Evolutionary conservation across 768 basidiomycete species (phyloP).

Genomic region (Chalciporus pseudorubinellus): DNA sequence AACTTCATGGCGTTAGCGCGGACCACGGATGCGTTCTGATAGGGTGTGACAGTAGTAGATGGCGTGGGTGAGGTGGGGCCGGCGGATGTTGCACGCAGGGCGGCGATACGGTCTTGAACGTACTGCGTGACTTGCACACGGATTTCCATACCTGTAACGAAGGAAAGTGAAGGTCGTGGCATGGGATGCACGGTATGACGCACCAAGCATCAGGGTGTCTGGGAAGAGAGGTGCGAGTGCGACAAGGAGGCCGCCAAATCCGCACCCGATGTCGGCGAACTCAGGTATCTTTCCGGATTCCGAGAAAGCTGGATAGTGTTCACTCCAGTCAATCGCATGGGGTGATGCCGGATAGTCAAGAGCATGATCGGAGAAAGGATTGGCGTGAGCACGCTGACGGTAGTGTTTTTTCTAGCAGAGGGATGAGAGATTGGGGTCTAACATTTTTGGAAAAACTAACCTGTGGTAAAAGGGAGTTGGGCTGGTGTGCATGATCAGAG

Average conservation of each 20-base stretch:
- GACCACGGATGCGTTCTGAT: slow-evolving; percentile 89
- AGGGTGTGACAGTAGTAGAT: slow-evolving; percentile 40
- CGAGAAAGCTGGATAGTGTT: slow-evolving; percentile 75
- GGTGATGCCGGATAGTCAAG: slow-evolving; percentile 86
- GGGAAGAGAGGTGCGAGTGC: slow-evolving; percentile 88
- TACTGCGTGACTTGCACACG: slow-evolving; percentile 95
- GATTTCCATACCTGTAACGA: slow-evolving; percentile 84
- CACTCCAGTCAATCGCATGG: slow-evolving; percentile 71
- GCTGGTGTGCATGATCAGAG: background rate
- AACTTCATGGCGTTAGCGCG: slow-evolving; percentile 99
- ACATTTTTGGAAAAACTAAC: slow-evolving; percentile 26
- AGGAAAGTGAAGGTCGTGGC: background rate
- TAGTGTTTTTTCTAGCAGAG: slow-evolving; percentile 72
- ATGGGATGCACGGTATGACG: slow-evolving; percentile 22
- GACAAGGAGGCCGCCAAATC: slow-evolving; percentile 92
- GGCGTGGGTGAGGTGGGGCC: slow-evolving; percentile 13
- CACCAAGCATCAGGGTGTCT: slow-evolving; percentile 90
- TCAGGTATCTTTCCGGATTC: slow-evolving; percentile 67
- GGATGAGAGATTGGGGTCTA: background rate
- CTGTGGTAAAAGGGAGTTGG: slow-evolving; percentile 45
- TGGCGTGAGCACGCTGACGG: slow-evolving; percentile 79
- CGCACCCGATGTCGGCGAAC: slow-evolving; percentile 97
- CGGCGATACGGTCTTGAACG: slow-evolving; percentile 89
- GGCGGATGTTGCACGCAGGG: slow-evolving; percentile 70
- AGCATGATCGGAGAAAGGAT: slow-evolving; percentile 84